Percentiles rank a stretch among this genome's conserved stretches.
Evolutionary conservation across 169 alveolate species (phyloP).

Genomic region (Perkinsus olseni): DNA sequence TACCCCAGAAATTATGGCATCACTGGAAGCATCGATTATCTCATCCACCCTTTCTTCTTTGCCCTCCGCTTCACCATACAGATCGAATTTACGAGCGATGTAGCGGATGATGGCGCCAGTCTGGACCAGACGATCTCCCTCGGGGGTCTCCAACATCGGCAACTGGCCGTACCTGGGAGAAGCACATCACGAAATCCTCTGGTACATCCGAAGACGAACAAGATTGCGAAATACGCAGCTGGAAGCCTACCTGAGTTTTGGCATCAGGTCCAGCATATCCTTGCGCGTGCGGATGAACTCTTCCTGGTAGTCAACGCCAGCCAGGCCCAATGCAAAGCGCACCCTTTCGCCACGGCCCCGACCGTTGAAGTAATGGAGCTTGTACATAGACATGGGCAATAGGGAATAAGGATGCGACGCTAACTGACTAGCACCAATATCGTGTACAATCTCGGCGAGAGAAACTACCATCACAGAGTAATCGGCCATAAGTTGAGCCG

Average conservation of each 20-base stretch:
- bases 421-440: too few species aligned
- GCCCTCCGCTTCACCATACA: neutral
- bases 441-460: too few species aligned
- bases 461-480: too few species aligned
- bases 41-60: neutral
- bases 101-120: neutral
- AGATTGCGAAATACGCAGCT: too few species aligned
- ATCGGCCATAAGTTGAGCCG: too few species aligned
- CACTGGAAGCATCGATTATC: neutral
- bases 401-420: neutral
- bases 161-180: neutral
- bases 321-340: neutral
- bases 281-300: neutral
- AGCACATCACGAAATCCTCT: too few species aligned
- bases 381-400: neutral
- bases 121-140: neutral
- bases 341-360: neutral
- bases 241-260: neutral
- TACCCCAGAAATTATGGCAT: neutral
- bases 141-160: neutral
- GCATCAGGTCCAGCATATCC: neutral
- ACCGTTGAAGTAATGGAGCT: neutral
- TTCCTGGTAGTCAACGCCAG: neutral
- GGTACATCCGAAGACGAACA: too few species aligned
- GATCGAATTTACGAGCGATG: neutral